Evolutionary conservation across 805 yeast species (phyloP), one percentile per base, ranked within the genome.

Genomic region (Candida golubevii): DNA sequence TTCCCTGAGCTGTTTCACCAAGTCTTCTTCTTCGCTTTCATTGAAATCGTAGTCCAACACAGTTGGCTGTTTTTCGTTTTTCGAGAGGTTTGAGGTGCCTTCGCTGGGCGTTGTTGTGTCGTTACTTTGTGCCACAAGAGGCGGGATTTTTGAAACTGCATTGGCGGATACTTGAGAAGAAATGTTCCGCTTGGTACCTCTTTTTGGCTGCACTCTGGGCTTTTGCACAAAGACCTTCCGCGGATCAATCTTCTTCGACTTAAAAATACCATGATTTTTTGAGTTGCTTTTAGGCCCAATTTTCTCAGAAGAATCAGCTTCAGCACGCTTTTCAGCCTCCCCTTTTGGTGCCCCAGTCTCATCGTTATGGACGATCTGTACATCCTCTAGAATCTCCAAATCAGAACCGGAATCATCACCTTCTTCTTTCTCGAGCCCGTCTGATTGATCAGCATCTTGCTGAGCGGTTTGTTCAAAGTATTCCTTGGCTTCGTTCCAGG

Each of bases 21-120:
- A 60, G 15, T 79, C 78, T 31, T 79, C 81, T 45, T 88, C 95
- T 46, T 90, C 97, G 13, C 82, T 83, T 42, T 86, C 89, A 23
- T 80, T 80, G 59, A 84, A 84, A 43, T 79, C 86, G 54, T 83
- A 85, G 42, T 82, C 85, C 30, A 76, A 60, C n/a, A 14, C 18
- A 7, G 35, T 18, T 15, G 28, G 12, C 7, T 31, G 13, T 35
- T 30, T 13, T 37, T 8, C 27, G n/a, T n/a, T 12, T 38, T 32
- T 31, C 8, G 35, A 4, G 31, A 8, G 28, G 7, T 31, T 31
- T n/a, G 12, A n/a, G 12, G n/a, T 8, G 33, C 33, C 12, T 13
- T 33, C 35, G 2, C 14, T 33, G 7, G 14, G n/a, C 32, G n/a
- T 9, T n/a, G 18, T 11, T 13, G 7, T 7, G 10, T n/a, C 18